phyloP scores from a whole-genome alignment of 768 basidiomycete genomes.

The Boletus bicolor region DNA sequence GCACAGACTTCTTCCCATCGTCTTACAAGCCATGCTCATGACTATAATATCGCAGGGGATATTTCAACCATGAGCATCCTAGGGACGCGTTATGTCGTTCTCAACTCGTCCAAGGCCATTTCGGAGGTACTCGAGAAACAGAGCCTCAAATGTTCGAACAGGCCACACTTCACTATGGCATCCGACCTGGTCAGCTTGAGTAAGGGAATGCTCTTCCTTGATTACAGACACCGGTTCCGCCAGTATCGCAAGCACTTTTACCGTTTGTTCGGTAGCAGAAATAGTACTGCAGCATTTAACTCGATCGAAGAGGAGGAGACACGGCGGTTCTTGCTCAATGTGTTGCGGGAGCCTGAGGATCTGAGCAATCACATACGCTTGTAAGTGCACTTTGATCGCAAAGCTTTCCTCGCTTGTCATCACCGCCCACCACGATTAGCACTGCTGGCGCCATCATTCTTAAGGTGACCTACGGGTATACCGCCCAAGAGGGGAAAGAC shows the following conservation, averaged over 20 bases:
- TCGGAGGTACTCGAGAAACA: constrained; percentile 52
- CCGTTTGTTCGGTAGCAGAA: constrained; percentile 12
- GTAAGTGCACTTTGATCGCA: constrained; percentile 7
- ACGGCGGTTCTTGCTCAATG: constrained; percentile 13
- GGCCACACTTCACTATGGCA: too few relatives aligned
- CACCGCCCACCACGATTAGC: neutral
- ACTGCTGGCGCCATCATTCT: constrained; percentile 31
- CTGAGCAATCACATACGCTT: constrained; percentile 21
- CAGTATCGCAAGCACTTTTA: constrained; percentile 13
- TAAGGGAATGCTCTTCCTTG: too few relatives aligned
- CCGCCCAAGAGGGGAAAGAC: constrained; percentile 34
- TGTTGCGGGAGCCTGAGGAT: constrained; percentile 16
- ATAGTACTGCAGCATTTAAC: constrained; percentile 5
- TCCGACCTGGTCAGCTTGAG: too few relatives aligned
- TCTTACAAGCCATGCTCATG: neutral
- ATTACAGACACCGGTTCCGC: too few relatives aligned
- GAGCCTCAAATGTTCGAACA: constrained; percentile 40
- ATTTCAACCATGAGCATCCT: constrained; percentile 30
- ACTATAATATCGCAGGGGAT: constrained; percentile 23
- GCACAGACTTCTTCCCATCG: constrained; percentile 25
- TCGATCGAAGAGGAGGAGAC: constrained; percentile 18
- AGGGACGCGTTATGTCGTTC: constrained; percentile 46
- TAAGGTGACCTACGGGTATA: constrained; percentile 40
- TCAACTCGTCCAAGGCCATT: constrained; percentile 45
- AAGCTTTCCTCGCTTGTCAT: neutral